Evolutionary conservation across 305 asterid genomes (phyloP), one percentile per base, ranked within the genome.

Genomic region (Rubia tinctorum): DNA sequence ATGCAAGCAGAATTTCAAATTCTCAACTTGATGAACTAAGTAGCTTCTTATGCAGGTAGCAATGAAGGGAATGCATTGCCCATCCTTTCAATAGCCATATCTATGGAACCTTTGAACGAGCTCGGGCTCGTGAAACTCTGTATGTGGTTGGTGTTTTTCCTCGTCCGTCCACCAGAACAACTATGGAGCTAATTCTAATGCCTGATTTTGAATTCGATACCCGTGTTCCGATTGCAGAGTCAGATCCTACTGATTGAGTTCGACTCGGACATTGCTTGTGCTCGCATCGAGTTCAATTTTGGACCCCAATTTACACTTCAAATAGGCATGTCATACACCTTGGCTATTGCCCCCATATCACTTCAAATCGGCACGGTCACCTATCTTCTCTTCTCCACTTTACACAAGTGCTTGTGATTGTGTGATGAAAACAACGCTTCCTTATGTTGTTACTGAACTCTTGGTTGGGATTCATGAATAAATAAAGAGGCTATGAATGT

Each of bases 51-150:
- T 67, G 64, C 14, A 80, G 73, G 69, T 68, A 60, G 68, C 76
- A 56, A 71, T 44, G 86, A 83, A 72, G 85, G 82, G 8, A 79
- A 74, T 55, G 77, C 81, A 25, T 71, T 86, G 81, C 80, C 55
- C 79, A 76, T 82, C 80, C 74, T 66, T 79, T 4, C 56, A 66
- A 11, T 66, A 55, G 44, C 44, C 68, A 63, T 2, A 34, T 63
- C 68, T 7, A 34, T 34, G 45, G 45, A 15, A 4, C 7, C 9
- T 34, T 3, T 12, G 4, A 9, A 10, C 42, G 22, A 63, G 40
- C 34, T 34, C 0, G 64, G 37, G 30, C 64, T 23, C 7, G 64
- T 58, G 23, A 17, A 18, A 17, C 59, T 17, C 8, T 53, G 59
- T 13, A 17, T 53, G 59, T 53, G 59, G 59, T 5, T 17, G 59